A percentile compares a stretch with the other conserved stretches of the same genome.
Evolutionary conservation across 805 yeast genomes (phyloP).

Genomic region (Komagataella pastoris): DNA sequence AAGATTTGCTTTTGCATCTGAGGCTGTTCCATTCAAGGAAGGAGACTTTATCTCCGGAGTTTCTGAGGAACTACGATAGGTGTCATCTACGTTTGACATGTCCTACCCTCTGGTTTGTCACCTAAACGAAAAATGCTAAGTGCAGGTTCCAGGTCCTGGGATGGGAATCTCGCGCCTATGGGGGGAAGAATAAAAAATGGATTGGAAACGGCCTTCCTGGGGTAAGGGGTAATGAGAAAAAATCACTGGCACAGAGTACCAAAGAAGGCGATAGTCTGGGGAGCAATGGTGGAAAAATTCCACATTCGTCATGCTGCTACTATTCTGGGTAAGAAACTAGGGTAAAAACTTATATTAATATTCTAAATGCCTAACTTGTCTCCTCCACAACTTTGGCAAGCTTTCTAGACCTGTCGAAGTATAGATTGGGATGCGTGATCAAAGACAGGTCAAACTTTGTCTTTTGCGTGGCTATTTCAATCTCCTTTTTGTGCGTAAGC

Average conservation of each 20-base stretch:
- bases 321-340: too few relatives aligned
- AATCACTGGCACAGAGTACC: too few relatives aligned
- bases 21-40: neutral
- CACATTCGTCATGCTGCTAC: too few relatives aligned
- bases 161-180: neutral
- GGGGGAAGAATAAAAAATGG: neutral
- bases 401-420: constrained; percentile 65
- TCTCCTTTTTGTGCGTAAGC: constrained; percentile 37
- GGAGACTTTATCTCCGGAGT: neutral
- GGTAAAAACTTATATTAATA: neutral
- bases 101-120: neutral
- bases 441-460: constrained; percentile 36
- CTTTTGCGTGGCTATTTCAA: constrained; percentile 16
- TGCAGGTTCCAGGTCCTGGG: neutral
- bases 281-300: too few relatives aligned
- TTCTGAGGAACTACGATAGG: neutral
- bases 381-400: constrained; percentile 23
- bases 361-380: neutral
- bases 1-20: neutral
- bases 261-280: too few relatives aligned
- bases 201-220: neutral
- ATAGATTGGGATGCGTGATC: constrained; percentile 79
- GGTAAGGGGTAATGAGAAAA: neutral
- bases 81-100: neutral
- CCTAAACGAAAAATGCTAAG: neutral